Conservation (phyloP, 1,284 basidiomycete genomes). For the Trametes versicolor region DNA sequence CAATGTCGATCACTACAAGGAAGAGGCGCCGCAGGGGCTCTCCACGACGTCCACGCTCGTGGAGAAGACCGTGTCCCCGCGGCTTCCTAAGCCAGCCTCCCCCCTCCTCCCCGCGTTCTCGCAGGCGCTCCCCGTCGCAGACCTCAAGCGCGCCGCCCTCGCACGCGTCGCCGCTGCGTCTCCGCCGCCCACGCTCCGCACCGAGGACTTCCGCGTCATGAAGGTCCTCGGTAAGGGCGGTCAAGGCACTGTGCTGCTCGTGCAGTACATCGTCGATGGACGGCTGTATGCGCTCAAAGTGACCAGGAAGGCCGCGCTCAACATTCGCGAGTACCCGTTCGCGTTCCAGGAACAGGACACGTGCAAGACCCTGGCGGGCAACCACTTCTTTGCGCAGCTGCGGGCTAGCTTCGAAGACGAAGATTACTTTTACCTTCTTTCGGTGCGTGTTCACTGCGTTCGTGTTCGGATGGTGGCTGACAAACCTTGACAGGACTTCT, state of each 20-base stretch:
- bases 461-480: background rate
- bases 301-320: conserved; percentile 15
- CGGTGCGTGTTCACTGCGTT: conserved; percentile 23
- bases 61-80: conserved; percentile 14
- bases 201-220: conserved; percentile 21
- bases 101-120: conserved; percentile 11
- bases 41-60: conserved; percentile 21
- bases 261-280: conserved; percentile 18
- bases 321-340: conserved; percentile 13
- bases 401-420: conserved; percentile 39
- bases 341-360: conserved; percentile 30
- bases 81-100: conserved; percentile 1
- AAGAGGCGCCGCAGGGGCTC: background rate
- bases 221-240: conserved; percentile 21
- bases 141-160: conserved; percentile 24
- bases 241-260: conserved; percentile 26
- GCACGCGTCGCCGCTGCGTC: conserved; percentile 11
- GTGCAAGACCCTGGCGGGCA: conserved; percentile 26
- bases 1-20: conserved; percentile 20
- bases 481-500: conserved; percentile 32
- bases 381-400: conserved; percentile 32
- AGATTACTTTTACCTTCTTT: conserved; percentile 43
- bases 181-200: background rate
- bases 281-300: conserved; percentile 27
- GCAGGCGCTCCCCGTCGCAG: conserved; percentile 19